Evolutionary conservation across 768 basidiomycete genomes (phyloP).

Genomic region (Leccinum variicolor): DNA sequence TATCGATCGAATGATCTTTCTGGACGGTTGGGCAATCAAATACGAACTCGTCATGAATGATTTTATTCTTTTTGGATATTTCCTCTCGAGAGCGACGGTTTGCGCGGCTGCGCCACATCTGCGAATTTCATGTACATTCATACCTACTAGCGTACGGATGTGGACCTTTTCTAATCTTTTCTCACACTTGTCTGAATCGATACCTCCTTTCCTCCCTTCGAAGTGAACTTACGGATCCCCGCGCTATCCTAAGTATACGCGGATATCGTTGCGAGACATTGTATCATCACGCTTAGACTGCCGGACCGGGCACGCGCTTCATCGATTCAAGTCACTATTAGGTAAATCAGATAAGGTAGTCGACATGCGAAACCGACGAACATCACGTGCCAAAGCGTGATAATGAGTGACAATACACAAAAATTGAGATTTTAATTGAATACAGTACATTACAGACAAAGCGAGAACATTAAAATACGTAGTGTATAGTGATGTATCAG

Average conservation of each 20-base stretch:
- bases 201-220: not conserved
- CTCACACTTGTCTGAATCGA: conserved; percentile 4
- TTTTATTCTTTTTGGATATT: conserved; percentile 1
- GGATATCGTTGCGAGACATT: not conserved
- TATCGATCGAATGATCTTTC: conserved; percentile 68
- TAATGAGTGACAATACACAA: too few relatives aligned
- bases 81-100: not conserved
- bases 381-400: too few relatives aligned
- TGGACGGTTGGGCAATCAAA: not conserved
- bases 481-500: too few relatives aligned
- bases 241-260: too few relatives aligned
- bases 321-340: too few relatives aligned
- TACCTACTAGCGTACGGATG: conserved; percentile 17
- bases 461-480: too few relatives aligned
- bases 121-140: conserved; percentile 9
- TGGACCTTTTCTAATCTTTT: conserved; percentile 1
- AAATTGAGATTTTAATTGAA: too few relatives aligned
- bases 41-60: not conserved
- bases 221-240: not conserved
- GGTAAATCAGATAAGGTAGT: too few relatives aligned
- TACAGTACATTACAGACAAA: too few relatives aligned
- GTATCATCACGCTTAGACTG: too few relatives aligned
- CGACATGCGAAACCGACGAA: too few relatives aligned
- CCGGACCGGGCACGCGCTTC: too few relatives aligned
- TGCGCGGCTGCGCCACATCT: not conserved